These are phyloP conservation scores for Schrenkiella parvula DNA, from an alignment of 345 rosid genomes.

Conservation along the genomic window DNA sequence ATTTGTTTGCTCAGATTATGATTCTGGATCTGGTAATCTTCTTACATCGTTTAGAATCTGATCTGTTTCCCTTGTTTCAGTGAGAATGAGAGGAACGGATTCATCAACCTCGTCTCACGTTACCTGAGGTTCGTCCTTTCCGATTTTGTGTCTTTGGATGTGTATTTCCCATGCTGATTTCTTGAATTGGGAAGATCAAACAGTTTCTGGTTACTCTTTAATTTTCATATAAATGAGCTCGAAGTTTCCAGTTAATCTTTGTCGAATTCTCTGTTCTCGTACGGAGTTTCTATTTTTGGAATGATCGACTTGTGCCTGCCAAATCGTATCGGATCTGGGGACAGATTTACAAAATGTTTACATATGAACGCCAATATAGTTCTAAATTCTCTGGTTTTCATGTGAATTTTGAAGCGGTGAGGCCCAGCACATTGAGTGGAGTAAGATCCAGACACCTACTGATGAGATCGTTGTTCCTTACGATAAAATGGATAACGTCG, in stretches of 20 bases:
- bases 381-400: not conserved
- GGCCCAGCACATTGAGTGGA: constrained; percentile 45
- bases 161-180: not conserved
- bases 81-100: constrained; percentile 42
- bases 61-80: constrained; percentile 9
- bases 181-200: not conserved
- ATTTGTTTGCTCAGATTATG: not conserved
- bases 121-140: constrained; percentile 58
- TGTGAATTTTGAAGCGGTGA: constrained; percentile 33
- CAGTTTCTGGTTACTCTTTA: not conserved
- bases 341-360: constrained; percentile 2
- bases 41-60: not conserved
- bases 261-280: not conserved
- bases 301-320: not conserved
- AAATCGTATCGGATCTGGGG: constrained; percentile 1
- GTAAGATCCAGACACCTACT: constrained; percentile 47
- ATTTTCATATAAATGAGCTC: not conserved
- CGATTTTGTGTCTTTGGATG: not conserved
- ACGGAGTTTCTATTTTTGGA: not conserved
- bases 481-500: constrained; percentile 29
- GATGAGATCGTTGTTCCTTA: constrained; percentile 48
- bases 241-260: not conserved
- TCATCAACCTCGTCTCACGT: constrained; percentile 76
- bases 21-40: constrained; percentile 28
- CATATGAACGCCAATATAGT: not conserved